Base-by-base conservation (phyloP, 2,329 filamentous ascomycete genomes). In the Talaromyces piceae region DNA sequence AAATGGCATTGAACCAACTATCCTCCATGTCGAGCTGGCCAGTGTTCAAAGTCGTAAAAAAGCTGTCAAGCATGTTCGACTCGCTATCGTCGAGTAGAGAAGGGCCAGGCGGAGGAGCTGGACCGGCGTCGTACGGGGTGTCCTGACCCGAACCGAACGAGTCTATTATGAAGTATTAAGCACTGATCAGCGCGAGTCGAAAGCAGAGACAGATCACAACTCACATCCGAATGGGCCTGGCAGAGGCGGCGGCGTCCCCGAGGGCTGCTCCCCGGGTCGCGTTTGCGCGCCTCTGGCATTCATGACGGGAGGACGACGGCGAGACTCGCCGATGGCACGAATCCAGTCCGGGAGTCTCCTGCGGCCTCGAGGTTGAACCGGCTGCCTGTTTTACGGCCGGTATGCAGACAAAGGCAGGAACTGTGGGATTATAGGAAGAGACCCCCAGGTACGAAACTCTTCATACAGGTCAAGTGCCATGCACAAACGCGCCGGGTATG, bases 171-270 rank as follows among this genome's bases (percentile, higher is more conserved):
- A 22, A 43, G 20, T 22, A 43, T 25, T 11, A 22, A 43, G 20
- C 22, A 43, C 18, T 11, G 39, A 43, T 43, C 23, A 43, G 39
- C 39, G 31, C 52, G 41, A 55, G 37, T 44, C 49, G 39, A 46
- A 23, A 41, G n/a, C 18, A 31, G 47, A 25, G 47, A 28, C 39
- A 43, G 39, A 41, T 33, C 49, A 39, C 47, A 44, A 78, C 83
- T 60, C 76, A 87, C 83, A 87, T 62, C 83, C 84, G 76, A 87
- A 87, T 31, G 81, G 79, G 63, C 79, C 71, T 57, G 78, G 74
- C 51, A 75, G 70, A 60, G 80, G 74, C 61, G 77, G 72, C 65
- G 76, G 47, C 18, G 47, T 53, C 27, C 74, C 70, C 77, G 77
- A 70, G 73, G 75, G 70, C 47, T 61, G 61, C 45, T 60, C 58